Evolutionary conservation across 1,139 yeast genomes (phyloP).

Genomic region (Magnusiomyces paraingens): DNA sequence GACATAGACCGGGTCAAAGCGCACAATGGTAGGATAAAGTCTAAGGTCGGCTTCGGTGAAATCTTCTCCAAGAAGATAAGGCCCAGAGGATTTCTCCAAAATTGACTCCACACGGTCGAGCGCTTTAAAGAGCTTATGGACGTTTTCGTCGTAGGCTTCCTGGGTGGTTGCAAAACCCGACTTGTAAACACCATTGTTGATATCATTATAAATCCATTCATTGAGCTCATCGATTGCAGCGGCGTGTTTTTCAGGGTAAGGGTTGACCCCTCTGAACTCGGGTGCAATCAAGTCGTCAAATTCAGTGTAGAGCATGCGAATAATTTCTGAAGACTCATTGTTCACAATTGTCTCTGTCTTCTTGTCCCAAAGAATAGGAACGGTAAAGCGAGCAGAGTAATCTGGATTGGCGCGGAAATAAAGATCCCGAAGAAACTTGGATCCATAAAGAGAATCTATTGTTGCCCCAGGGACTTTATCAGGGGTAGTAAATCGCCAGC

Average conservation of each 20-base stretch:
- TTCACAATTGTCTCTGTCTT: constrained; percentile 75
- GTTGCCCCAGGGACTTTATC: constrained; percentile 52
- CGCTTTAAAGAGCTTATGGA: constrained; percentile 55
- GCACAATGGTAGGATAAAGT: constrained; percentile 70
- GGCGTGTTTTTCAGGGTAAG: constrained; percentile 54
- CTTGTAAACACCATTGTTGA: constrained; percentile 93
- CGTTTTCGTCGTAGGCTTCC: constrained; percentile 73
- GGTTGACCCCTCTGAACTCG: constrained; percentile 46
- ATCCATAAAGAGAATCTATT: constrained; percentile 59
- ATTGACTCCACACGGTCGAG: constrained; percentile 71
- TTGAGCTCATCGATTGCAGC: constrained; percentile 67
- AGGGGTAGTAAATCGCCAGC: constrained; percentile 73
- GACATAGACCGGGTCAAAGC: constrained; percentile 88
- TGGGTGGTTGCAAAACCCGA: constrained; percentile 84
- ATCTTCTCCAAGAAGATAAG: constrained; percentile 54
- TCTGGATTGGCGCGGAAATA: constrained; percentile 71
- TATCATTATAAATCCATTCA: constrained; percentile 75
- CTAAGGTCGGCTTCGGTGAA: constrained; percentile 90
- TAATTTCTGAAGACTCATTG: constrained; percentile 85
- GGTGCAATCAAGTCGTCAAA: constrained; percentile 49
- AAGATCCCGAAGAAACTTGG: constrained; percentile 56
- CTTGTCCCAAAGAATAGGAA: constrained; percentile 89
- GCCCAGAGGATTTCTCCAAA: constrained; percentile 45
- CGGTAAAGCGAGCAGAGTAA: constrained; percentile 78
- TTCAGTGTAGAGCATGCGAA: constrained; percentile 72